Percentiles rank a stretch among this genome's conserved stretches.
Conservation (phyloP, 2,329 filamentous ascomycete genomes). For the Hymenoscyphus scutula region DNA sequence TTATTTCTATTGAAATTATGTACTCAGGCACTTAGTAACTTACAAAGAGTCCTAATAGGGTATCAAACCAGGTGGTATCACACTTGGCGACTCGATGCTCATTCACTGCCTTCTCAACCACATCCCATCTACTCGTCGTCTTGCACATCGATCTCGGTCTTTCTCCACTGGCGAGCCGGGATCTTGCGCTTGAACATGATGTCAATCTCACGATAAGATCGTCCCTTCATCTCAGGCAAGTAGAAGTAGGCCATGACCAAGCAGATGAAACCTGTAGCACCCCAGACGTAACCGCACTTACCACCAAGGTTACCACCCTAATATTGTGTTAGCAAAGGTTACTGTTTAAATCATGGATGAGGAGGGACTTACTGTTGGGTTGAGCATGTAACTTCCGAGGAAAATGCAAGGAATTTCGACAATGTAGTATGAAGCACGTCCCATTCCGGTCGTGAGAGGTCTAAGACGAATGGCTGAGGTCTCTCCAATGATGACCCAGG, state of each 20-base stretch:
- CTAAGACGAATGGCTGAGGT: conserved; percentile 63
- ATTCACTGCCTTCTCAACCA: background rate
- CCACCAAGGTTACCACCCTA: conserved; percentile 46
- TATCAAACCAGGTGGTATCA: no score
- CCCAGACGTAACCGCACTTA: conserved; percentile 61
- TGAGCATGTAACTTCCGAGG: conserved; percentile 60
- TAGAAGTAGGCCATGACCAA: conserved; percentile 49
- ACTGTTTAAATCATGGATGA: background rate
- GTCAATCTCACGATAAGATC: conserved; percentile 49
- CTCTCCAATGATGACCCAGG: conserved; percentile 66
- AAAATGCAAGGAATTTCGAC: conserved; percentile 66
- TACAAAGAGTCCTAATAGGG: no score
- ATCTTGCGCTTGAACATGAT: conserved; percentile 43
- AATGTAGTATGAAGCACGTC: conserved; percentile 62
- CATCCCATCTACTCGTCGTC: conserved; percentile 59
- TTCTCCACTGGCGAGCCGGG: conserved; percentile 43
- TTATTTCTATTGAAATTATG: no score
- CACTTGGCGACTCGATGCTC: no score
- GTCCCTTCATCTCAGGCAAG: conserved; percentile 58
- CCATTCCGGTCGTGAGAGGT: conserved; percentile 63
- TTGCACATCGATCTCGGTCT: conserved; percentile 54
- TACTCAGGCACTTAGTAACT: no score
- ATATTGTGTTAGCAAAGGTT: conserved; percentile 32
- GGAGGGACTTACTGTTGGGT: conserved; percentile 43
- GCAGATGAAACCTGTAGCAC: conserved; percentile 55